Evolutionary conservation across 208 protist species (phyloP), one percentile per base, ranked within the genome.

Genomic region (Crithidia expoeki): DNA sequence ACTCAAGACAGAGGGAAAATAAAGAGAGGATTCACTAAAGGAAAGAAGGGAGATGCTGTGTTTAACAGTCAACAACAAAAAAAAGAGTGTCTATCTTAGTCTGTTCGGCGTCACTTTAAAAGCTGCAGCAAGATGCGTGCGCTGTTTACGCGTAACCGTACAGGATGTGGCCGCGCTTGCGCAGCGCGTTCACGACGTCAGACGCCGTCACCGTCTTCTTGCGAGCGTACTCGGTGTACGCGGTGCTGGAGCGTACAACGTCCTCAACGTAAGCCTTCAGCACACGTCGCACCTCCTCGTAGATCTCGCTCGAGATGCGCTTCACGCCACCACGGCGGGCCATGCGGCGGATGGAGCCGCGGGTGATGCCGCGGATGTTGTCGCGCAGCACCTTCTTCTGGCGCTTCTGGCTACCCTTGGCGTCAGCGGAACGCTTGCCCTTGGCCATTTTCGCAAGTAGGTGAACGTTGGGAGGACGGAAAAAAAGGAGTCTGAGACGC

Each of bases 261-360:
- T 77, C 76, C 70, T 94, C 86, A 17, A 97, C 74, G 78, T 93
- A 97, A 23, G 55, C 68, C 74, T 94, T 96, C 46, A 97, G 81
- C 57, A 95, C 88, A 56, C 74, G 74, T 55, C 84, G 84, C 60
- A 89, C 70, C 81, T 89, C 84, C 60, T 89, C 80, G 84, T 89
- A 86, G 57, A 86, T 74, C 57, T 84, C 80, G 58, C 72, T 73
- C 38, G 77, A 85, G 81, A 97, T 96, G 74, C 94, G 88, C 79
- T 95, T 96, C 70, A 97, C 90, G 74, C 94, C 94, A 74, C 94
- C 94, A 79, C 94, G 83, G 80, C 94, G 86, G 52, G 94, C 94
- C 49, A 97, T 80, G 80, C 94, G 87, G 80, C 91, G 86, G 72
- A 97, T 94, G 50, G 89, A 88, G 68, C 88, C 90, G 61, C 86